These are phyloP conservation scores for Phaseolus lunatus DNA, from an alignment of 306 rosid genomes.

Conservation along the genomic window DNA sequence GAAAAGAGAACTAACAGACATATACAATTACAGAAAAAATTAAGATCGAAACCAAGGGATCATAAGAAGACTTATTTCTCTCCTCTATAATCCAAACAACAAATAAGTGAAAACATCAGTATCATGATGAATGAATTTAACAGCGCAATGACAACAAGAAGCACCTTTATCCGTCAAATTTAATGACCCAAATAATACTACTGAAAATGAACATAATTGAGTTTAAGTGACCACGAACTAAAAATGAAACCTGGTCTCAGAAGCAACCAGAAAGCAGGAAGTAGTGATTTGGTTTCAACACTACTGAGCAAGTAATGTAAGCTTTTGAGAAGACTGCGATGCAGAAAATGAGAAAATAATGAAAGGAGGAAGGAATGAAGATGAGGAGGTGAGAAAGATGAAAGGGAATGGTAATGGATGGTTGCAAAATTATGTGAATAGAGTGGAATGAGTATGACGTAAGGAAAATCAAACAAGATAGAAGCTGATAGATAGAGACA, in stretches of 20 bases:
- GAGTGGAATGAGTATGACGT: constrained; percentile 58
- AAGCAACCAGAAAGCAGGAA: constrained; percentile 14
- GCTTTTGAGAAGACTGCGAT: background rate
- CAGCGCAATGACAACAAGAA: constrained; percentile 8
- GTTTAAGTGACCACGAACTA: background rate
- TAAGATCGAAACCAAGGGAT: background rate
- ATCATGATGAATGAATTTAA: constrained; percentile 29
- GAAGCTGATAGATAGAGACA: constrained; percentile 44
- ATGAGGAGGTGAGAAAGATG: constrained; percentile 35
- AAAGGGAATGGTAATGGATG: constrained; percentile 41
- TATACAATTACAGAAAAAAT: background rate
- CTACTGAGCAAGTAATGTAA: background rate
- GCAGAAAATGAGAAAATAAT: background rate
- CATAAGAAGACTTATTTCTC: background rate
- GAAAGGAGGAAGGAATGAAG: constrained; percentile 15
- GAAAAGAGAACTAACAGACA: background rate
- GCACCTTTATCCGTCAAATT: constrained; percentile 6
- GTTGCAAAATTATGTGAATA: constrained; percentile 60
- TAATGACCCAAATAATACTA: background rate
- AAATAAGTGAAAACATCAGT: background rate
- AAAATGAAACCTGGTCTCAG: constrained; percentile 27
- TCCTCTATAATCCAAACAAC: background rate
- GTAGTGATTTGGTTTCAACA: constrained; percentile 27
- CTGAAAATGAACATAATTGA: background rate
- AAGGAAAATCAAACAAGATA: constrained; percentile 55